Percentiles rank a stretch among this genome's conserved stretches.
Evolutionary conservation across 2,329 filamentous ascomycete species (phyloP).

Genomic region (Malbranchea zuffiana): DNA sequence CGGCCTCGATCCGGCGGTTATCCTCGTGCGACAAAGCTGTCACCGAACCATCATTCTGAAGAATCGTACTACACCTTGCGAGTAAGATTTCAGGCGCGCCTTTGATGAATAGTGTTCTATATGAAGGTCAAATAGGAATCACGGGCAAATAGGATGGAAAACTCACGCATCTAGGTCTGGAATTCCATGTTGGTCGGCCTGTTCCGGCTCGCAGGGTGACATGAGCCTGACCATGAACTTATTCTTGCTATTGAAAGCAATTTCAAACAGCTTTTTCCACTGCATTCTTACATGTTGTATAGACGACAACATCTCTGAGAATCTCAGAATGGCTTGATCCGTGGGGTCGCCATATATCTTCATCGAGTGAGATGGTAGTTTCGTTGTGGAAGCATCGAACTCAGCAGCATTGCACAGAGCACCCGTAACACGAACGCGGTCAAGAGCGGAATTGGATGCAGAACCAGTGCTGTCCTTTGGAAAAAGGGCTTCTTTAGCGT

Average conservation of each 20-base stretch:
- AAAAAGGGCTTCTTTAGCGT: conserved; percentile 36
- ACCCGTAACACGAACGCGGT: conserved; percentile 50
- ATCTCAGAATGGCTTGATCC: conserved; percentile 61
- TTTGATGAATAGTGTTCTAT: conserved; percentile 53
- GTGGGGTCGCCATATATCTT: conserved; percentile 66
- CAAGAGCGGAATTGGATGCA: conserved; percentile 33
- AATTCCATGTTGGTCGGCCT: background rate
- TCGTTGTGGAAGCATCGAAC: conserved; percentile 55
- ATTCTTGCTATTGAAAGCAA: conserved; percentile 73
- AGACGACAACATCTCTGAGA: conserved; percentile 54
- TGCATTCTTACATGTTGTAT: conserved; percentile 49
- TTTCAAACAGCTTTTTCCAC: conserved; percentile 57
- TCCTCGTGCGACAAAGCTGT: conserved; percentile 40
- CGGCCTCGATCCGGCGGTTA: conserved; percentile 40
- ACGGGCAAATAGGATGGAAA: background rate
- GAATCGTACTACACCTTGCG: conserved; percentile 48
- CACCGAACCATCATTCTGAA: conserved; percentile 46
- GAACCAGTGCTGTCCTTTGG: conserved; percentile 20
- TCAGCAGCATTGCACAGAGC: conserved; percentile 65
- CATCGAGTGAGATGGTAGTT: conserved; percentile 49
- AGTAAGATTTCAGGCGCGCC: conserved; percentile 67
- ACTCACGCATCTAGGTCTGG: no score
- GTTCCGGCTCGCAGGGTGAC: conserved; percentile 21
- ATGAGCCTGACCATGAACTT: conserved; percentile 67
- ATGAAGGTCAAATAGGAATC: background rate